These are phyloP conservation scores for Aspergillus viridinutans DNA, from an alignment of 2,329 filamentous ascomycete species.

Conservation along the genomic window DNA sequence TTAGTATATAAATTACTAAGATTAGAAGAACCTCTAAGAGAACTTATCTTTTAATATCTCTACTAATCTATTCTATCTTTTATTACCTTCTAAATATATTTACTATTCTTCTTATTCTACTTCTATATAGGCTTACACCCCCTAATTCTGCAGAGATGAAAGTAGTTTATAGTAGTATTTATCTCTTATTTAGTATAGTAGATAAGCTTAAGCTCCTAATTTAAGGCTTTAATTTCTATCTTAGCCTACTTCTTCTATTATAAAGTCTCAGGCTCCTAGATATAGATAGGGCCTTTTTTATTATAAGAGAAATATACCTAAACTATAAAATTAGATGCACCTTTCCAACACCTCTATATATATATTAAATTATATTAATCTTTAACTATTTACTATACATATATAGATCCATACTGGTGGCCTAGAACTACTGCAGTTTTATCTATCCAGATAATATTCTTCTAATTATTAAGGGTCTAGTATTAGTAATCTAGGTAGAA, in stretches of 20 bases:
- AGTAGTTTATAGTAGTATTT: neutral
- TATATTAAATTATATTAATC: neutral
- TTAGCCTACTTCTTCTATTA: neutral
- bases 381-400: neutral
- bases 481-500: neutral
- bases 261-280: neutral
- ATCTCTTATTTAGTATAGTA: neutral
- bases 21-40: too few relatives aligned
- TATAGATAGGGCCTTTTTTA: neutral
- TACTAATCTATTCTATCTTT: too few relatives aligned
- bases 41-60: too few relatives aligned
- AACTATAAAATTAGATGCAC: too few relatives aligned
- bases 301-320: neutral
- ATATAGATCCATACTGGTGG: neutral
- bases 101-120: too few relatives aligned
- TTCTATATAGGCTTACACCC: too few relatives aligned
- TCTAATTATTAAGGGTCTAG: neutral
- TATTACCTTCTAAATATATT: too few relatives aligned
- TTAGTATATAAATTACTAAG: too few relatives aligned
- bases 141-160: too few relatives aligned
- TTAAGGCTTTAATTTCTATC: neutral
- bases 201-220: neutral
- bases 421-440: neutral
- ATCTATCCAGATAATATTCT: neutral
- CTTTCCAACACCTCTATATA: neutral